These are phyloP conservation scores for Suillus alpinus DNA, from an alignment of 768 basidiomycete species.

Conservation along the genomic window DNA sequence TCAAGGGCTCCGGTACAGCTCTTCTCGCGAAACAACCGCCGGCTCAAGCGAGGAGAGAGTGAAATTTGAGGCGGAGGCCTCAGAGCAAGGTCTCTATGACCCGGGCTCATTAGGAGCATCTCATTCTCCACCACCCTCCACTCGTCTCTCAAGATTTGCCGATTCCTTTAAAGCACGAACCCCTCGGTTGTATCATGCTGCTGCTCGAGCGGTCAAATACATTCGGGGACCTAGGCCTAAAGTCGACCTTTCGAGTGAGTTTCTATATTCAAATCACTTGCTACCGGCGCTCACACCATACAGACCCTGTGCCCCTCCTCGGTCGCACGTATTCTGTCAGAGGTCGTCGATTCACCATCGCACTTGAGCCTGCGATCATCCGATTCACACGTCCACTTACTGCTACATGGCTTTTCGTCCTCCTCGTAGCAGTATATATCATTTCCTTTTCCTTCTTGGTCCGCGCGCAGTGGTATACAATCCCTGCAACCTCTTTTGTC, in stretches of 20 bases:
- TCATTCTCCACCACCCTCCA: background rate
- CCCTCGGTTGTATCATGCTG: slow-evolving; percentile 18
- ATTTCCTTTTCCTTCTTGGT: slow-evolving; percentile 71
- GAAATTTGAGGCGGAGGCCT: background rate
- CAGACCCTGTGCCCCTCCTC: slow-evolving; percentile 56
- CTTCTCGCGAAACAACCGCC: slow-evolving; percentile 14
- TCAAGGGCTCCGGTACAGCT: slow-evolving; percentile 3
- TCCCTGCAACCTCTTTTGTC: slow-evolving; percentile 59
- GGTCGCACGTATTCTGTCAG: slow-evolving; percentile 44
- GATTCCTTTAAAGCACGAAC: background rate
- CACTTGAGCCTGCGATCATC: slow-evolving; percentile 55
- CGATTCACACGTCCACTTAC: slow-evolving; percentile 52
- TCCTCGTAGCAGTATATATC: slow-evolving; percentile 62
- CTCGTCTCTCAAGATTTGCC: slow-evolving; percentile 6
- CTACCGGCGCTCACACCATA: slow-evolving; percentile 2
- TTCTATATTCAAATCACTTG: background rate
- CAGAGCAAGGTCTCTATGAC: background rate
- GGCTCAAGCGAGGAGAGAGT: slow-evolving; percentile 5
- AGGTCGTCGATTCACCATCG: slow-evolving; percentile 35
- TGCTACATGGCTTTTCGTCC: slow-evolving; percentile 49
- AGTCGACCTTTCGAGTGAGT: slow-evolving; percentile 45
- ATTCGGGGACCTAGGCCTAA: slow-evolving; percentile 61
- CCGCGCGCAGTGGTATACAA: slow-evolving; percentile 69
- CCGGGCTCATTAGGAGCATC: background rate
- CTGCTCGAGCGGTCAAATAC: slow-evolving; percentile 29